Evolutionary conservation across 148 eudicot genomes (phyloP).

Genomic region (Simmondsia chinensis): DNA sequence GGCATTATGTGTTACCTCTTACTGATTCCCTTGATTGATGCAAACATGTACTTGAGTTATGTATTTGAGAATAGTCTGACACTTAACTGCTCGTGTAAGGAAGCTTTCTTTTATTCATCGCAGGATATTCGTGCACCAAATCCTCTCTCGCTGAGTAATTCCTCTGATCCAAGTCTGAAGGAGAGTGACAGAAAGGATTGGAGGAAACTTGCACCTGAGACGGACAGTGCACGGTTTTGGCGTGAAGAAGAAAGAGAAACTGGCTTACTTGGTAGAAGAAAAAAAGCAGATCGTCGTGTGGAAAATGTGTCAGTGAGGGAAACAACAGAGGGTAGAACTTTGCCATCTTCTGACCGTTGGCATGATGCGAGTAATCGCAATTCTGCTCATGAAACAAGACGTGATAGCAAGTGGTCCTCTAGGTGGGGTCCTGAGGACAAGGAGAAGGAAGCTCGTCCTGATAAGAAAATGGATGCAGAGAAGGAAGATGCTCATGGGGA

Average conservation of each 20-base stretch:
- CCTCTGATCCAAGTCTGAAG: conserved; percentile 57
- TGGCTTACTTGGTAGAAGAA: conserved; percentile 87
- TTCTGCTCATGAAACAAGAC: conserved; percentile 52
- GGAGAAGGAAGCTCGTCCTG: conserved; percentile 67
- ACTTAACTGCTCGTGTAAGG: no score
- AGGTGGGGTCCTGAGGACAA: conserved; percentile 98
- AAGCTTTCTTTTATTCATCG: conserved; percentile 1
- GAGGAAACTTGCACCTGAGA: conserved; percentile 58
- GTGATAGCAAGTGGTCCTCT: conserved; percentile 92
- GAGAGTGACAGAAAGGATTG: conserved; percentile 84
- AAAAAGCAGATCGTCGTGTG: conserved; percentile 76
- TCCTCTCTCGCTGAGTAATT: conserved; percentile 71
- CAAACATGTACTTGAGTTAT: no score
- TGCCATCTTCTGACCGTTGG: conserved; percentile 71
- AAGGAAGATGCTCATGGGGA: conserved; percentile 67
- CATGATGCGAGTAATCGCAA: conserved; percentile 53
- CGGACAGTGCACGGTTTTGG: conserved; percentile 85
- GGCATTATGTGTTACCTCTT: no score
- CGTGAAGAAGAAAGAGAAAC: conserved; percentile 99
- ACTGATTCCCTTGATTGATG: no score
- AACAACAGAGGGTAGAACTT: conserved; percentile 37
- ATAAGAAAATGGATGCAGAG: conserved; percentile 57
- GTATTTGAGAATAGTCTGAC: no score
- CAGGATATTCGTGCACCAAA: conserved; percentile 83
- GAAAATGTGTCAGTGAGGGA: conserved; percentile 63